A percentile compares a stretch with the other conserved stretches of the same genome.
Evolutionary conservation across 2,329 filamentous ascomycete species (phyloP).

Genomic region (Diaporthe citrichinensis): DNA sequence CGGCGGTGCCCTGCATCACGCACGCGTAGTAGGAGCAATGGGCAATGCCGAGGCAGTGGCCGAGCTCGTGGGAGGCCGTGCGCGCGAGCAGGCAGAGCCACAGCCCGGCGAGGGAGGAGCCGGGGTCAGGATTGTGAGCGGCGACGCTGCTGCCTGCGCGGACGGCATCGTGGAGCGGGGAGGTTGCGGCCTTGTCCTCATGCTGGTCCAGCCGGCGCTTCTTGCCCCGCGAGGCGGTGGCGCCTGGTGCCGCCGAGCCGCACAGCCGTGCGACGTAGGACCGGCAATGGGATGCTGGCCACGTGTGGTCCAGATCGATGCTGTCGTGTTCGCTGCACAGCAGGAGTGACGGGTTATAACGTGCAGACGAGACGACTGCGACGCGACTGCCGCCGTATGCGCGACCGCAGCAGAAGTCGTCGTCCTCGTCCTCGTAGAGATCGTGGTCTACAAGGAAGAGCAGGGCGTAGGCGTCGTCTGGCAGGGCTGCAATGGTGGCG

Average conservation of each 20-base stretch:
- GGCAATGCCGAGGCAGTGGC: constrained; percentile 76
- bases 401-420: constrained; percentile 76
- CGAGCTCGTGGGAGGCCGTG: constrained; percentile 75
- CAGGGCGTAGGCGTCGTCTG: constrained; percentile 70
- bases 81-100: constrained; percentile 72
- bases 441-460: constrained; percentile 73
- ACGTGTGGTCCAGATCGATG: constrained; percentile 67
- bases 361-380: constrained; percentile 71
- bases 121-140: constrained; percentile 44
- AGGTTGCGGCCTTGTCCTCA: constrained; percentile 18
- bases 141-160: constrained; percentile 45
- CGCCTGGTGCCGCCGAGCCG: constrained; percentile 2
- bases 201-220: constrained; percentile 26
- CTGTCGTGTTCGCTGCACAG: constrained; percentile 55
- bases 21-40: constrained; percentile 78
- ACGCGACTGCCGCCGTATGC: constrained; percentile 76
- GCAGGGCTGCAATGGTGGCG: constrained; percentile 65
- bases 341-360: constrained; percentile 67
- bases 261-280: constrained; percentile 61
- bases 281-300: constrained; percentile 75
- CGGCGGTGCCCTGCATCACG: constrained; percentile 72
- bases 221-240: neutral
- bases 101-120: constrained; percentile 52
- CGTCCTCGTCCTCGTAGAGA: constrained; percentile 75
- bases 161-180: constrained; percentile 54